These are phyloP conservation scores for Apophysomyces trapeziformis DNA, from an alignment of 371 early-diverging fungal genomes.

Conservation along the genomic window DNA sequence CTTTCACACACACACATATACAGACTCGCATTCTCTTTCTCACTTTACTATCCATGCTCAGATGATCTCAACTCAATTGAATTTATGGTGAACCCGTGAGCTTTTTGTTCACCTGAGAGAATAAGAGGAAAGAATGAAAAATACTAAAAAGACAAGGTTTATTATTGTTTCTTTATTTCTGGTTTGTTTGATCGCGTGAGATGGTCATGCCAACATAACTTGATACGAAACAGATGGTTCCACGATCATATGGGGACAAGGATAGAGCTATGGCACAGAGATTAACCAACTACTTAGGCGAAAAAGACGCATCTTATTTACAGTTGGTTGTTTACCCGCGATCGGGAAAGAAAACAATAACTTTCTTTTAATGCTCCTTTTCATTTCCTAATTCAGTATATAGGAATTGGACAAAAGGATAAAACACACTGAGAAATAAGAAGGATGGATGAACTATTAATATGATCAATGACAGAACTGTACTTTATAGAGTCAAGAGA, in stretches of 20 bases:
- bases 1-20: no score
- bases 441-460: neutral
- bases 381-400: no score
- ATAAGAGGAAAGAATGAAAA: neutral
- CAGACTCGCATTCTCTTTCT: no score
- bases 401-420: no score
- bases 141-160: neutral
- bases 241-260: conserved; percentile 3
- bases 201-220: conserved; percentile 10
- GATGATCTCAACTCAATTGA: neutral
- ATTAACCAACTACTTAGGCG: no score
- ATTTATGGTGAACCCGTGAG: neutral
- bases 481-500: neutral
- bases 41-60: no score
- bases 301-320: neutral
- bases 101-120: conserved; percentile 7
- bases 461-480: conserved; percentile 2
- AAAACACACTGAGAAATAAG: no score
- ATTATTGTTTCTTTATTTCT: neutral
- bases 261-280: neutral
- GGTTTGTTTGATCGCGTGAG: conserved; percentile 9
- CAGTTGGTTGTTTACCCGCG: no score
- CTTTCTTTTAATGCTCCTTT: no score
- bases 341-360: no score
- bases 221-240: neutral